Evolutionary conservation across 2,329 filamentous ascomycete genomes (phyloP).

Genomic region (Diaporthe sp.): DNA sequence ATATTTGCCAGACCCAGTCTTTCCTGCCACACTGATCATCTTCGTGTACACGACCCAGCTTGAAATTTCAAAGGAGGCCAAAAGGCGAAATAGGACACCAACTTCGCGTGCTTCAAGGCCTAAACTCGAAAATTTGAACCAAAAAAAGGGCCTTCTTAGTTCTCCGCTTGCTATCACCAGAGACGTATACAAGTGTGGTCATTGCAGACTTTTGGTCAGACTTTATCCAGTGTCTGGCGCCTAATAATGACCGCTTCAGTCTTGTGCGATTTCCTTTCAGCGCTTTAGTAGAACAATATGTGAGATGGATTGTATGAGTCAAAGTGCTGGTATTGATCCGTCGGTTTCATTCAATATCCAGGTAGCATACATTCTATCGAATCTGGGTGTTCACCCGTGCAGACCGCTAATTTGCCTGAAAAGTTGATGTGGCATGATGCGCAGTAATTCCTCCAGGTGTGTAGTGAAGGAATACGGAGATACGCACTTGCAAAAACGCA

Average conservation of each 20-base stretch:
- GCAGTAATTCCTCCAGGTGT: background rate
- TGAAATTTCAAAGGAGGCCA: background rate
- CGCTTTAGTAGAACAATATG: background rate
- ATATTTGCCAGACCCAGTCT: too few species aligned
- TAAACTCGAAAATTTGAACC: background rate
- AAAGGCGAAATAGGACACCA: background rate
- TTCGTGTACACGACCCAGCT: fast-evolving
- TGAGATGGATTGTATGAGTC: background rate
- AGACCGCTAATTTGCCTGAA: background rate
- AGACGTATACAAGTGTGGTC: background rate
- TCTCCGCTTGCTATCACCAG: background rate
- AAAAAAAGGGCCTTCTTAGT: too few species aligned
- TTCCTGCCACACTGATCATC: background rate
- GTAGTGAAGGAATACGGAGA: too few species aligned
- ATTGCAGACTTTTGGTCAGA: background rate
- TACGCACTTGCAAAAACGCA: too few species aligned
- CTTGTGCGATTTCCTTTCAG: background rate
- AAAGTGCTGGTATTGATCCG: background rate
- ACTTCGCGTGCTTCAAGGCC: background rate
- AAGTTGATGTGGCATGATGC: background rate
- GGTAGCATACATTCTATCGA: background rate
- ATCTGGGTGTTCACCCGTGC: background rate
- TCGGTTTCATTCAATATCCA: background rate
- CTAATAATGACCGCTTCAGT: background rate
- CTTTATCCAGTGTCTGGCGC: background rate